Evolutionary conservation across 2,329 filamentous ascomycete species (phyloP), one percentile per base, ranked within the genome.

Genomic region (Lasiodiplodia hormozganensis): DNA sequence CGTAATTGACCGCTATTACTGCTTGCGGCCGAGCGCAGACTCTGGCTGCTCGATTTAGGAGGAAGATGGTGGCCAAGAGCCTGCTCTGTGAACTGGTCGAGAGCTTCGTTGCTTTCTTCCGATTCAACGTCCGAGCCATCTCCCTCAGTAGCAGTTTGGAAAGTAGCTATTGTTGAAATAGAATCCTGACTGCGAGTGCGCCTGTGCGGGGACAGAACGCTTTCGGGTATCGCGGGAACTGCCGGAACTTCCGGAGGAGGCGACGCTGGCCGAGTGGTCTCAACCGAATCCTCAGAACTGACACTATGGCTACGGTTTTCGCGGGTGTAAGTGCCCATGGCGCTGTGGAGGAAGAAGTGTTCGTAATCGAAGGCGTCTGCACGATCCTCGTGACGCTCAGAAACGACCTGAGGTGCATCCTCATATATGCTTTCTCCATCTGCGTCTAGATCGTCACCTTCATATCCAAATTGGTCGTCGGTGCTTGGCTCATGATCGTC

Each of bases 361-460:
- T 97, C 92, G 71, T 98, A 98, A 78, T 98, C 95, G 75, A 98
- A 98, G 1, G 94, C 94, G 78, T 98, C 95, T 72, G 94, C 90
- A 23, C 95, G 91, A 78, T 97, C 94, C 81, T 98, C 95, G 75
- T 98, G 95, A 0, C 93, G 93, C 66, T 76, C 79, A 3, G 77
- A 73, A 74, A 60, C n/a, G 25, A 34, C 57, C 25, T 68, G 66
- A 4, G 43, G 43, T 25, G 67, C 67, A n/a, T 68, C 67, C 21
- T 68, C 40, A 51, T 64, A 68, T 18, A 68, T 38, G 52, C 68
- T 56, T 12, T 69, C 65, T 18, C 40, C 60, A 18, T 68, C 70
- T 40, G 75, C 82, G n/a, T 75, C 76, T 57, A 84, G 82, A 18
- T 78, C 76, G 31, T 79, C 77, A 18, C 78, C 76, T 10, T 76